phyloP scores from a whole-genome alignment of 495 filamentous ascomycete species.

The Xeromyces bisporus region DNA sequence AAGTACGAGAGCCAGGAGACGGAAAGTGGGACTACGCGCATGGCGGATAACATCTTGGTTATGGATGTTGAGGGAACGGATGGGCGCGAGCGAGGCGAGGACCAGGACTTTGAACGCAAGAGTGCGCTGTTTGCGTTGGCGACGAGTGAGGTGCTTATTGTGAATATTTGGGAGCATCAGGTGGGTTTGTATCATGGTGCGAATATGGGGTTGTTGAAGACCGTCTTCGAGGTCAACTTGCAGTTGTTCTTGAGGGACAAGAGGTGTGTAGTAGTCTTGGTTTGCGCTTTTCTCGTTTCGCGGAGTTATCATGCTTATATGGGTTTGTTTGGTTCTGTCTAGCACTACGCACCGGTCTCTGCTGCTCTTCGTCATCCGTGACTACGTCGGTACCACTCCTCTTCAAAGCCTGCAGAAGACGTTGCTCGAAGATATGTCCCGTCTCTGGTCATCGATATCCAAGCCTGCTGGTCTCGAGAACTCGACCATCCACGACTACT shows the following conservation, averaged over 20 bases:
- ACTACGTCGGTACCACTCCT: conserved; percentile 83
- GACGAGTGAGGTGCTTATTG: conserved; percentile 93
- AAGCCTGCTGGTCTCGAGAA: conserved; percentile 81
- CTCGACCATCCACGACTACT: conserved; percentile 86
- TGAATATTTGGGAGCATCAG: conserved; percentile 99
- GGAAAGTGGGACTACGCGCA: conserved; percentile 27
- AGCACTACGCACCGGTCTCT: conserved; percentile 83
- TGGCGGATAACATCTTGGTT: conserved; percentile 95
- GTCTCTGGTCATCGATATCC: conserved; percentile 81
- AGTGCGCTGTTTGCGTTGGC: conserved; percentile 92
- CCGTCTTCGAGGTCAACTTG: conserved; percentile 95
- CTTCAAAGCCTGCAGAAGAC: conserved; percentile 77
- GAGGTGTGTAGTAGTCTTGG: conserved; percentile 43
- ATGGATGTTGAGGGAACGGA: conserved; percentile 99
- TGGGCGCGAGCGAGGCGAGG: conserved; percentile 87
- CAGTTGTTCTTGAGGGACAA: conserved; percentile 90
- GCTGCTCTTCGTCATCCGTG: conserved; percentile 95
- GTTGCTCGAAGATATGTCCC: conserved; percentile 71
- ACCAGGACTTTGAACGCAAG: conserved; percentile 98
- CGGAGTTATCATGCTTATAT: no score
- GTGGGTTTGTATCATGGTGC: conserved; percentile 95
- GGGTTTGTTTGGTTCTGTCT: no score
- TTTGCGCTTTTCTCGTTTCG: no score
- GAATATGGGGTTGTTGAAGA: conserved; percentile 96
- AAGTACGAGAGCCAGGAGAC: conserved; percentile 34